Evolutionary conservation across 768 basidiomycete species (phyloP).

Genomic region (Exidia glandulosa): DNA sequence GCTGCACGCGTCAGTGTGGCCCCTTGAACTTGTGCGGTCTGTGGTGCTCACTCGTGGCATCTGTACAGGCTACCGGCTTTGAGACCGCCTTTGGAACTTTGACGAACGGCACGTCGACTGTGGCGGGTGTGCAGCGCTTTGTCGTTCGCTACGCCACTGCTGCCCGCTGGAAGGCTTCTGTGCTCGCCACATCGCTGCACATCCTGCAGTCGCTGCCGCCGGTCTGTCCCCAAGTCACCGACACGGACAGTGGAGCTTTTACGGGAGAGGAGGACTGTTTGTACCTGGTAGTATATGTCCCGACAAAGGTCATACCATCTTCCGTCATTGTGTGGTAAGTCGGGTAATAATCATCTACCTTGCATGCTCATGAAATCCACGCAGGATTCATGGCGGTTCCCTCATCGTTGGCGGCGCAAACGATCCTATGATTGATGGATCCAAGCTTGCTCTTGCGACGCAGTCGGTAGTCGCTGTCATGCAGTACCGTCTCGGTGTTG

Average conservation of each 20-base stretch:
- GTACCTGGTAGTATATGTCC: slow-evolving; percentile 65
- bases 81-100: background rate
- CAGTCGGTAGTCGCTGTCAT: slow-evolving; percentile 70
- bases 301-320: slow-evolving; percentile 23
- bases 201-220: slow-evolving; percentile 61
- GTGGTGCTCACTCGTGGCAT: too few species aligned
- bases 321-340: slow-evolving; percentile 47
- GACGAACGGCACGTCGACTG: slow-evolving; percentile 4
- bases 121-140: slow-evolving; percentile 43
- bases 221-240: slow-evolving; percentile 54
- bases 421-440: slow-evolving; percentile 65
- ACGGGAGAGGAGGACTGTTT: slow-evolving; percentile 67
- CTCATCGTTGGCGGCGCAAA: slow-evolving; percentile 62
- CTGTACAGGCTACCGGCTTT: too few species aligned
- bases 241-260: slow-evolving; percentile 30
- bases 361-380: background rate
- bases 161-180: slow-evolving; percentile 47
- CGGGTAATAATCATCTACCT: background rate
- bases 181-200: slow-evolving; percentile 42
- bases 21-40: too few species aligned
- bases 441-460: slow-evolving; percentile 56
- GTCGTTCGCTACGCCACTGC: slow-evolving; percentile 58
- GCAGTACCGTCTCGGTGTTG: slow-evolving; percentile 75
- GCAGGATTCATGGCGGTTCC: slow-evolving; percentile 81
- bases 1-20: too few species aligned